Percentiles rank a stretch among this genome's conserved stretches.
Evolutionary conservation across 2,329 filamentous ascomycete genomes (phyloP).

Genomic region (Truncatella angustata): DNA sequence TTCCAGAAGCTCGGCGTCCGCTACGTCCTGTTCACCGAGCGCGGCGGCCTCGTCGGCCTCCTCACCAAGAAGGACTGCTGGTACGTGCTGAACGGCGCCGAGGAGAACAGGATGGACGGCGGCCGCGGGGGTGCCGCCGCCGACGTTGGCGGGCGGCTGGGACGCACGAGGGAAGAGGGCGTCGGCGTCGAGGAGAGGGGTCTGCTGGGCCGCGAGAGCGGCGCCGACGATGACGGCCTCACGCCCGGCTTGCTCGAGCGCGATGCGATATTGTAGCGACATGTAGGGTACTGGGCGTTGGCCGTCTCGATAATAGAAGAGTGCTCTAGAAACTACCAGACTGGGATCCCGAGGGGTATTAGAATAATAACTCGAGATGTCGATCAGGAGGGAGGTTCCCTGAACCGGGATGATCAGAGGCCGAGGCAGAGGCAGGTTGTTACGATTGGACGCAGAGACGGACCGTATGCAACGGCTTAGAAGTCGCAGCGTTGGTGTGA

Average conservation of each 20-base stretch:
- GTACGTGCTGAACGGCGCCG: slow-evolving; percentile 76
- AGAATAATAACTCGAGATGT: too few species aligned
- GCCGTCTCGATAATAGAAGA: too few species aligned
- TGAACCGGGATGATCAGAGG: too few species aligned
- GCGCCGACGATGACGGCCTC: not conserved
- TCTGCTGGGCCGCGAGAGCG: slow-evolving; percentile 15
- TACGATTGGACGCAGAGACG: too few species aligned
- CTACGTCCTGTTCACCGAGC: slow-evolving; percentile 84
- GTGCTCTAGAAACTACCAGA: too few species aligned
- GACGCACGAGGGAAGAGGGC: not conserved
- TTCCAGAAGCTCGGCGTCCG: slow-evolving; percentile 92
- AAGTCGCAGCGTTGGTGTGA: too few species aligned
- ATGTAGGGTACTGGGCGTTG: not conserved
- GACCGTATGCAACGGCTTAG: too few species aligned
- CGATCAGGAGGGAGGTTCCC: too few species aligned
- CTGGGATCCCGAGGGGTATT: too few species aligned
- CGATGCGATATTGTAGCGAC: not conserved
- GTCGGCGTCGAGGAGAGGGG: slow-evolving; percentile 16
- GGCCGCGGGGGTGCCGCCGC: slow-evolving; percentile 7
- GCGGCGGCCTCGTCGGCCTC: slow-evolving; percentile 77
- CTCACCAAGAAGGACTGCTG: slow-evolving; percentile 98
- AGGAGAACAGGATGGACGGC: slow-evolving; percentile 37
- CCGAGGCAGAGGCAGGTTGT: too few species aligned
- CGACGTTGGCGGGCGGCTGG: slow-evolving; percentile 1
- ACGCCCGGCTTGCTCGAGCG: not conserved